Percentiles rank a stretch among this genome's conserved stretches.
Evolutionary conservation across 2,329 filamentous ascomycete genomes (phyloP).

Genomic region (Diaporthe nobilis): DNA sequence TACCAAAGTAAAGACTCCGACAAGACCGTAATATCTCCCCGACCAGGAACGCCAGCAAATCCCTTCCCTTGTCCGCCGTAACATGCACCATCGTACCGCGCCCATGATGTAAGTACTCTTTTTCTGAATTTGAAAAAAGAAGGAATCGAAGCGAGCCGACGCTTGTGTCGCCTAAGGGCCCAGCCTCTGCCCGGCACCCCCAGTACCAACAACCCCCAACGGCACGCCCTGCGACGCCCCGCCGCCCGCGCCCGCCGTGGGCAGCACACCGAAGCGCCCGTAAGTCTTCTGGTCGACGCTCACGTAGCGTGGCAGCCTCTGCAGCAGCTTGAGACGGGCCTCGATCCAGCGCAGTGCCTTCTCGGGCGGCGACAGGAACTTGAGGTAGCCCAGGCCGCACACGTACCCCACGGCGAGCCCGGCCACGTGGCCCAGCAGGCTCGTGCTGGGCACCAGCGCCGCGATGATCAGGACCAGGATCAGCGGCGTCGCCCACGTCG

Average conservation of each 20-base stretch:
- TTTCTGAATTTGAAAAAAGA: not conserved
- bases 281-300: constrained; percentile 97
- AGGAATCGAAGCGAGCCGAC: not conserved
- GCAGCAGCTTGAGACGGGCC: constrained; percentile 86
- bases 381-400: constrained; percentile 90
- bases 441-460: constrained; percentile 84
- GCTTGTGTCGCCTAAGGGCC: constrained; percentile 65
- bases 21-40: constrained; percentile 8
- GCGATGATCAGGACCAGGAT: constrained; percentile 80
- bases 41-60: constrained; percentile 30
- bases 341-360: constrained; percentile 91
- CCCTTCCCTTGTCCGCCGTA: not conserved
- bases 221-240: constrained; percentile 71
- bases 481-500: constrained; percentile 93
- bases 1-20: not conserved
- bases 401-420: constrained; percentile 87
- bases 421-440: constrained; percentile 88
- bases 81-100: not conserved
- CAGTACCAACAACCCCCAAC: constrained; percentile 73
- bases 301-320: constrained; percentile 89
- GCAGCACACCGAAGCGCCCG: constrained; percentile 90
- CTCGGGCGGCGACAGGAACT: constrained; percentile 90
- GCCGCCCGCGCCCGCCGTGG: constrained; percentile 53
- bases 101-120: not conserved
- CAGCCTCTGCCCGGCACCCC: constrained; percentile 69